phyloP scores from a whole-genome alignment of 495 filamentous ascomycete species.

The Podospora conica region DNA sequence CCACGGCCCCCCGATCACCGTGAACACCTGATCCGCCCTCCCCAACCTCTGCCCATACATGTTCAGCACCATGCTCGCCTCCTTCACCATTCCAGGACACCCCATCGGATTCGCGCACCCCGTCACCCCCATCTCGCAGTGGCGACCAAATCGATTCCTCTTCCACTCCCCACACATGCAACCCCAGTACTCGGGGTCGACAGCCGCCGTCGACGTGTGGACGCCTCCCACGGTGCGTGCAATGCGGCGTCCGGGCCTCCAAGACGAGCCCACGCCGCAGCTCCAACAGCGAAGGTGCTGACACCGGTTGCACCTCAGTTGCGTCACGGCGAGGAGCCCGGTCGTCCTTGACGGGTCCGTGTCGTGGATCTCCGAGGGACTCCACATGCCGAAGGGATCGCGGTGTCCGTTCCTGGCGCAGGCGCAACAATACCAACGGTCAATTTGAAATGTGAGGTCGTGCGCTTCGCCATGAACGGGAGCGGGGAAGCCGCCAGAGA shows the following conservation, averaged over 20 bases:
- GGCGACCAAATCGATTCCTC: constrained; percentile 16
- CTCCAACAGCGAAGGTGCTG: constrained; percentile 20
- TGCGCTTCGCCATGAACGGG: not conserved
- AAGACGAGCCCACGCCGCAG: constrained; percentile 14
- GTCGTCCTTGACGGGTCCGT: no score
- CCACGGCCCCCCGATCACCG: no score
- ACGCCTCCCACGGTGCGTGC: constrained; percentile 23
- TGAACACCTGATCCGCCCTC: constrained; percentile 27
- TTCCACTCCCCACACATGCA: constrained; percentile 27
- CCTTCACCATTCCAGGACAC: constrained; percentile 10
- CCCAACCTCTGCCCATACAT: constrained; percentile 26
- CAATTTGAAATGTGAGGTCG: constrained; percentile 13
- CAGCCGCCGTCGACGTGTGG: constrained; percentile 15
- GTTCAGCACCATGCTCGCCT: constrained; percentile 23
- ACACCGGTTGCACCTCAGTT: no score
- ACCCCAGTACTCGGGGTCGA: constrained; percentile 27
- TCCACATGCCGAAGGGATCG: constrained; percentile 25
- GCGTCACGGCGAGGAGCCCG: no score
- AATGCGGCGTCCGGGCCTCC: no score
- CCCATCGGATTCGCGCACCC: constrained; percentile 8
- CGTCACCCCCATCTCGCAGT: constrained; percentile 10
- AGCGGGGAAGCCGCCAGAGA: constrained; percentile 7
- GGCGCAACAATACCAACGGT: constrained; percentile 27
- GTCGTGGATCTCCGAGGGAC: no score
- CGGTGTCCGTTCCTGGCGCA: constrained; percentile 16